These are phyloP conservation scores for Bryoglossum gracile DNA, from an alignment of 495 filamentous ascomycete genomes.

Conservation along the genomic window DNA sequence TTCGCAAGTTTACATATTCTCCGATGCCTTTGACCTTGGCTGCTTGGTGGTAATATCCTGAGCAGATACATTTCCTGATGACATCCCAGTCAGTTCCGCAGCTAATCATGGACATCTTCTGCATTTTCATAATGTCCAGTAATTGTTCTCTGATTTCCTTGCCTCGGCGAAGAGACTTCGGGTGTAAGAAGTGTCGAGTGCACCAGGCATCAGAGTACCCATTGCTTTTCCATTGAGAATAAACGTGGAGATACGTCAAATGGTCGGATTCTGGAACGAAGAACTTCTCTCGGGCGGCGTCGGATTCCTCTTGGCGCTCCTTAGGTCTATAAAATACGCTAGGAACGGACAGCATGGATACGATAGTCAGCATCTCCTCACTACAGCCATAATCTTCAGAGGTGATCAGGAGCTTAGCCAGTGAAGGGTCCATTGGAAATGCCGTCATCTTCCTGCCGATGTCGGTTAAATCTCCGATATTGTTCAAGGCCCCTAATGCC, in stretches of 20 bases:
- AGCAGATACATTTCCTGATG: slow-evolving; percentile 93
- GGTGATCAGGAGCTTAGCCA: slow-evolving; percentile 91
- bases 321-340: slow-evolving; percentile 97
- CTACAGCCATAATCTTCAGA: slow-evolving; percentile 81
- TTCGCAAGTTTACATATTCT: slow-evolving; percentile 94
- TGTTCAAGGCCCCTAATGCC: slow-evolving; percentile 90
- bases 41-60: slow-evolving; percentile 97
- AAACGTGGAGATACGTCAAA: slow-evolving; percentile 91
- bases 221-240: slow-evolving; percentile 90
- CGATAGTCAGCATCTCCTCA: slow-evolving; percentile 97
- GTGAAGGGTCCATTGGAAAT: slow-evolving; percentile 92
- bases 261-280: slow-evolving; percentile 98
- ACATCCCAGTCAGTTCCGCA: slow-evolving; percentile 97
- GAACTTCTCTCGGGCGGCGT: slow-evolving; percentile 95
- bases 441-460: slow-evolving; percentile 90
- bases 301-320: slow-evolving; percentile 93
- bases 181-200: slow-evolving; percentile 82
- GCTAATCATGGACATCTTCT: slow-evolving; percentile 80
- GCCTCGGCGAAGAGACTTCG: slow-evolving; percentile 82
- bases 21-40: slow-evolving; percentile 94
- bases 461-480: slow-evolving; percentile 83
- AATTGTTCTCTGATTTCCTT: slow-evolving; percentile 94
- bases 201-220: slow-evolving; percentile 91
- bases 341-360: slow-evolving; percentile 95
- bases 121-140: slow-evolving; percentile 87